phyloP scores from a whole-genome alignment of 805 yeast species.

The Ogataea degrootiae region DNA sequence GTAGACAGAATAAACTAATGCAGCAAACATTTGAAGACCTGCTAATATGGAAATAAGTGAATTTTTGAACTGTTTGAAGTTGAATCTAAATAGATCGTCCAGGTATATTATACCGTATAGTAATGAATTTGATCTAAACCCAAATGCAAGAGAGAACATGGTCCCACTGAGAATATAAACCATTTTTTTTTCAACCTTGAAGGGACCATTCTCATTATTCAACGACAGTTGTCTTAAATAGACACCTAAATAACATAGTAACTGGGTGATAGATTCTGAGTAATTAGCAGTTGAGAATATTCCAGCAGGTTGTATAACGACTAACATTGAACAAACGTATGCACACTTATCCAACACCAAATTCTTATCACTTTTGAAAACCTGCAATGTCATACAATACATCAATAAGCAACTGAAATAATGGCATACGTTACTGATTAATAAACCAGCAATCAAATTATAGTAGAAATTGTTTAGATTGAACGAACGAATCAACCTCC shows the following conservation, averaged over 20 bases:
- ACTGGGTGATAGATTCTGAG: conserved; percentile 68
- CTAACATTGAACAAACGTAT: conserved; percentile 31
- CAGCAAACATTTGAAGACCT: conserved; percentile 50
- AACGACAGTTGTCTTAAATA: conserved; percentile 39
- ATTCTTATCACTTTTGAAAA: conserved; percentile 8
- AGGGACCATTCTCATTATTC: background rate
- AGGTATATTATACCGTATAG: conserved; percentile 66
- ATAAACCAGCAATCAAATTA: conserved; percentile 42
- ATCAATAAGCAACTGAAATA: conserved; percentile 43
- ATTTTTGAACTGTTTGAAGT: conserved; percentile 5
- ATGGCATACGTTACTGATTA: conserved; percentile 51
- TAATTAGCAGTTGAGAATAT: conserved; percentile 71
- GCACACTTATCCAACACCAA: conserved; percentile 6
- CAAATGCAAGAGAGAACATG: conserved; percentile 50
- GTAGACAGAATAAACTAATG: conserved; percentile 44
- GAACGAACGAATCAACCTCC: conserved; percentile 34
- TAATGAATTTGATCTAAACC: conserved; percentile 72
- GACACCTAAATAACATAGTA: conserved; percentile 54
- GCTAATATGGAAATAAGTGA: conserved; percentile 37
- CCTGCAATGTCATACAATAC: conserved; percentile 39
- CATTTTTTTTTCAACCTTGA: conserved; percentile 1
- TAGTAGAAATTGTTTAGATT: conserved; percentile 34
- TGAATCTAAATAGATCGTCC: conserved; percentile 42
- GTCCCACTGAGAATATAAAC: conserved; percentile 46
- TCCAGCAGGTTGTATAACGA: conserved; percentile 72